A percentile compares a stretch with the other conserved stretches of the same genome.
Conservation (phyloP, 2,329 filamentous ascomycete species). For the Curvularia sp. region DNA sequence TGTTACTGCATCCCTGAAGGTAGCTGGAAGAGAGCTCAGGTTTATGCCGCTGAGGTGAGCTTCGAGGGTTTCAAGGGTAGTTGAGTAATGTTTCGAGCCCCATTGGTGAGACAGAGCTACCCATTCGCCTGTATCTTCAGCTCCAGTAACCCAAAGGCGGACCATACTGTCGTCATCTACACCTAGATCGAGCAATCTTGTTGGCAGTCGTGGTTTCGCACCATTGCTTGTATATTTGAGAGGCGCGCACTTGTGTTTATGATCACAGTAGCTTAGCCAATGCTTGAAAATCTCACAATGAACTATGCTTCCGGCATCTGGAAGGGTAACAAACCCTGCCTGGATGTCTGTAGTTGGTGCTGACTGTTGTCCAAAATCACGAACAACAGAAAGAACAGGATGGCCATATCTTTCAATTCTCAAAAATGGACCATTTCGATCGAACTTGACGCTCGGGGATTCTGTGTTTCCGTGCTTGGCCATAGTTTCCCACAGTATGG, state of each 20-base stretch:
- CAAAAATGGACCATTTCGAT: constrained; percentile 3
- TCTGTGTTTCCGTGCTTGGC: not conserved
- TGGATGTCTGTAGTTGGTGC: constrained; percentile 13
- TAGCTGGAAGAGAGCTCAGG: constrained; percentile 15
- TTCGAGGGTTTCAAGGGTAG: constrained; percentile 7
- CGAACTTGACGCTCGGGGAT: not conserved
- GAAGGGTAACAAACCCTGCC: constrained; percentile 17
- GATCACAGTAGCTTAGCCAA: constrained; percentile 25
- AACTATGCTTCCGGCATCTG: constrained; percentile 8
- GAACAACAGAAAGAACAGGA: constrained; percentile 9
- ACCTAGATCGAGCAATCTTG: constrained; percentile 22
- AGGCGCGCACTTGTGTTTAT: constrained; percentile 11
- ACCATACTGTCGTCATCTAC: not conserved
- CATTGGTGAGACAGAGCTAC: constrained; percentile 29
- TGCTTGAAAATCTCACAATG: constrained; percentile 17
- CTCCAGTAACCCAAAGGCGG: constrained; percentile 6
- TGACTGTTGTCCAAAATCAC: not conserved
- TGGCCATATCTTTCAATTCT: not conserved
- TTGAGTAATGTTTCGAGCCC: constrained; percentile 20
- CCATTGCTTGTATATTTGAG: not conserved
- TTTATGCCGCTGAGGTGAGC: not conserved
- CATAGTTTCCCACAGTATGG: not conserved
- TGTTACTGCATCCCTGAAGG: constrained; percentile 31
- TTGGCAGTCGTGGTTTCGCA: constrained; percentile 8
- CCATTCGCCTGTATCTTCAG: constrained; percentile 14